Conservation (phyloP, 495 filamentous ascomycete genomes). For the Penicillium cinerascens region DNA sequence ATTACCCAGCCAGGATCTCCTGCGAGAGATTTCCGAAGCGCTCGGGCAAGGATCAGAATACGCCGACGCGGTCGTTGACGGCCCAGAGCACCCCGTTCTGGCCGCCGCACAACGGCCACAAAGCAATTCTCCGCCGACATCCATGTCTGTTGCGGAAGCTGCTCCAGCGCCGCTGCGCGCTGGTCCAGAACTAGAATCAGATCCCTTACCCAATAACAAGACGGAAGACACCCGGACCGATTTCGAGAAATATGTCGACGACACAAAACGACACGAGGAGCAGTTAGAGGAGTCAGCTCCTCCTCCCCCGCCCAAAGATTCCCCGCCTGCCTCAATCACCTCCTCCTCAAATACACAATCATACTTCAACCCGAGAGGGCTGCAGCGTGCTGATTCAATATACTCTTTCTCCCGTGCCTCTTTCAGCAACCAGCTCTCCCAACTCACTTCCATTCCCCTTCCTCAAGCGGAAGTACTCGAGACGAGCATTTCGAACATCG, state of each 20-base stretch:
- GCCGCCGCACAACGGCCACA: conserved; percentile 5
- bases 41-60: conserved; percentile 10
- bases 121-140: conserved; percentile 14
- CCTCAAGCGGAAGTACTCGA: conserved; percentile 79
- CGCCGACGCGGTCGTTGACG: conserved; percentile 21
- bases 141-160: conserved; percentile 36
- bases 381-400: conserved; percentile 68
- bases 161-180: conserved; percentile 23
- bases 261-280: conserved; percentile 38
- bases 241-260: conserved; percentile 46
- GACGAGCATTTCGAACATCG: conserved; percentile 74
- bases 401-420: conserved; percentile 86
- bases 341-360: conserved; percentile 44
- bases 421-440: conserved; percentile 85
- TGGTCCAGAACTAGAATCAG: conserved; percentile 9
- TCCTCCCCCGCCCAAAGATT: conserved; percentile 42
- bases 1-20: conserved; percentile 16
- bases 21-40: conserved; percentile 16
- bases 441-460: conserved; percentile 78
- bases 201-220: conserved; percentile 5
- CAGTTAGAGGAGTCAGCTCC: conserved; percentile 25
- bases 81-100: conserved; percentile 11
- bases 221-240: conserved; percentile 31
- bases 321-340: conserved; percentile 28
- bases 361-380: conserved; percentile 49